Conservation (phyloP, 2,329 filamentous ascomycete genomes). For the Apiospora kogelbergensis region DNA sequence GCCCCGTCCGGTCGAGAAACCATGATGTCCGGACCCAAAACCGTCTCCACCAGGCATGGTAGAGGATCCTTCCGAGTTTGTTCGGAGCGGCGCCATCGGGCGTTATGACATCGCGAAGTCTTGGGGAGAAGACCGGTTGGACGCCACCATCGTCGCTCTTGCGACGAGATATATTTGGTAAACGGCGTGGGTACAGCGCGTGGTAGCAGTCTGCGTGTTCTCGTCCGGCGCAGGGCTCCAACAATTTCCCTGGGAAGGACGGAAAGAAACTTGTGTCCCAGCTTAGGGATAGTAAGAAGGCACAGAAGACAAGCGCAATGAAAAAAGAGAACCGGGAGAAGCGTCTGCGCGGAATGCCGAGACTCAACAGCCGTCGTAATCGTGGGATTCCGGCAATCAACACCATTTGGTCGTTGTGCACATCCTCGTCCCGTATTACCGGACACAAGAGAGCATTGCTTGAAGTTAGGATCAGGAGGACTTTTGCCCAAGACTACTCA, state of each 20-base stretch:
- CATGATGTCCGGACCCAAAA: background rate
- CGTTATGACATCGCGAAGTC: background rate
- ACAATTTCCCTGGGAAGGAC: background rate
- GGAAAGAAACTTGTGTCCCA: background rate
- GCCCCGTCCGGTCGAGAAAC: background rate
- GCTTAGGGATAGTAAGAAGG: background rate
- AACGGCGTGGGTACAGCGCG: background rate
- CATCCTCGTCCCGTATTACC: background rate
- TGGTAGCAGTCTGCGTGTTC: background rate
- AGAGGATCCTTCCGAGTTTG: background rate
- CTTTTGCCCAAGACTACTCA: background rate
- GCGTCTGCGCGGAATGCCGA: background rate
- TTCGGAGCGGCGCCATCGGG: background rate
- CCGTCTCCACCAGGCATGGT: background rate
- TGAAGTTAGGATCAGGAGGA: background rate
- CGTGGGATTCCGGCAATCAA: background rate
- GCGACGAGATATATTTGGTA: background rate
- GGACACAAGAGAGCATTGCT: background rate
- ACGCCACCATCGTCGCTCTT: background rate
- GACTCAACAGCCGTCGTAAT: background rate
- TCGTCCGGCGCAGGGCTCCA: background rate
- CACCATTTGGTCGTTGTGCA: background rate
- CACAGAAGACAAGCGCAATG: background rate
- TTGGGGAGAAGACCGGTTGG: background rate
- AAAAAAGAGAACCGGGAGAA: background rate